Percentiles rank a stretch among this genome's conserved stretches.
Evolutionary conservation across 352 stramenopile species (phyloP).

Genomic region (Globisporangium recalcitrans): DNA sequence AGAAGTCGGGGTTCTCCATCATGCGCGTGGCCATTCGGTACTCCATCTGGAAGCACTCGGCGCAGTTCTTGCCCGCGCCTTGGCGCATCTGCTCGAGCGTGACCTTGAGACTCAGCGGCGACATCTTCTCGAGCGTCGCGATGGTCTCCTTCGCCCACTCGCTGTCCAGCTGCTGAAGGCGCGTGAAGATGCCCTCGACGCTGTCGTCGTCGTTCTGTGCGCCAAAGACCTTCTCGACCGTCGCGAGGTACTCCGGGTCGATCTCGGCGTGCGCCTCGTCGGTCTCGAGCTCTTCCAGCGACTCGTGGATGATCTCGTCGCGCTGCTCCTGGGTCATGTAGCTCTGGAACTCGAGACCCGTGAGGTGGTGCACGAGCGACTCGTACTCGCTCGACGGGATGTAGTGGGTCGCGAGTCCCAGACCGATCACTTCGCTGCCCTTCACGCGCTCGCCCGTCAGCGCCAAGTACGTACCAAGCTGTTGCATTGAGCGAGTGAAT

Average conservation of each 20-base stretch:
- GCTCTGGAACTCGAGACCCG: constrained; percentile 65
- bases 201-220: constrained; percentile 69
- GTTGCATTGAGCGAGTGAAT: background rate
- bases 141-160: constrained; percentile 81
- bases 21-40: constrained; percentile 84
- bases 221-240: constrained; percentile 73
- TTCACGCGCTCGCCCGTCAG: constrained; percentile 92
- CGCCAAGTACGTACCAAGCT: constrained; percentile 92
- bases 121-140: constrained; percentile 84
- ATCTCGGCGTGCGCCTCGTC: constrained; percentile 84
- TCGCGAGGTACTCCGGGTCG: constrained; percentile 67
- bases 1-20: constrained; percentile 92
- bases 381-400: constrained; percentile 85
- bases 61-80: constrained; percentile 74
- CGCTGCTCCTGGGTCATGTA: constrained; percentile 74
- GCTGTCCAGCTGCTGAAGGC: constrained; percentile 48
- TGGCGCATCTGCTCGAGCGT: constrained; percentile 92
- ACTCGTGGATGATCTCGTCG: constrained; percentile 83
- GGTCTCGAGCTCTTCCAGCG: constrained; percentile 69
- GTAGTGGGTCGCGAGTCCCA: constrained; percentile 96
- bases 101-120: constrained; percentile 92
- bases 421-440: constrained; percentile 86
- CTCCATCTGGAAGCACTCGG: constrained; percentile 95
- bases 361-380: constrained; percentile 85
- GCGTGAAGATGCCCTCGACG: constrained; percentile 66